phyloP scores from a whole-genome alignment of 2,329 filamentous ascomycete genomes.

The Diaporthe capsici region DNA sequence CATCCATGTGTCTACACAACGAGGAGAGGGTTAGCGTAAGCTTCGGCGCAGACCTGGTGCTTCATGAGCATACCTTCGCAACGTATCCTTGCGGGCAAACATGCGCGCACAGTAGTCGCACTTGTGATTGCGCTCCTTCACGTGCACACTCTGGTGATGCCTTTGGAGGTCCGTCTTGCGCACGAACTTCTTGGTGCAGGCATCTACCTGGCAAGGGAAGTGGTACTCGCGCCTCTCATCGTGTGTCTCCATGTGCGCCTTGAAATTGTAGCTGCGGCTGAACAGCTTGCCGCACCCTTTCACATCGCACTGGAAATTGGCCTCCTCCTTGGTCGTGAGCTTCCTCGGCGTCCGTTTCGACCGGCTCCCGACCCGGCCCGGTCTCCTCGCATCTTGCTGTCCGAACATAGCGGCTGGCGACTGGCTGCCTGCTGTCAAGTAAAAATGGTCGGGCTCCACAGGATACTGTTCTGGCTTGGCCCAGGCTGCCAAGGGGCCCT shows the following conservation, averaged over 20 bases:
- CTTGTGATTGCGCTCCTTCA: constrained; percentile 77
- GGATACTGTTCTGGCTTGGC: constrained; percentile 55
- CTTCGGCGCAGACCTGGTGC: neutral
- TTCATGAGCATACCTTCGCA: constrained; percentile 73
- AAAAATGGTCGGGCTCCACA: constrained; percentile 50
- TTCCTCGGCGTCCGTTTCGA: constrained; percentile 60
- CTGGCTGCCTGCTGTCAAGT: constrained; percentile 27
- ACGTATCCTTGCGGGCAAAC: constrained; percentile 86
- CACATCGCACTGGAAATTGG: constrained; percentile 78
- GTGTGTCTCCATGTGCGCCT: constrained; percentile 88
- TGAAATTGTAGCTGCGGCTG: constrained; percentile 88
- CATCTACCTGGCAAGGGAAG: constrained; percentile 74
- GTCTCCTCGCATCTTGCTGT: constrained; percentile 46
- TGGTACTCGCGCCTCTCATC: constrained; percentile 80
- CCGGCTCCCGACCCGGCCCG: constrained; percentile 48
- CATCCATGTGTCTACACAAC: constrained; percentile 76
- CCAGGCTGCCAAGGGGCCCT: constrained; percentile 55
- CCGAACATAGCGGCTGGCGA: constrained; percentile 44
- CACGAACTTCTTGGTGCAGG: constrained; percentile 83
- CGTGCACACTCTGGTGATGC: constrained; percentile 77
- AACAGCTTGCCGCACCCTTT: constrained; percentile 84
- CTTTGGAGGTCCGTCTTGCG: constrained; percentile 83
- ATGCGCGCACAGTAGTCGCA: constrained; percentile 79
- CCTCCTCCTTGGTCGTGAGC: constrained; percentile 76
- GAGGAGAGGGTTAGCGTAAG: constrained; percentile 9